Evolutionary conservation across 2,329 filamentous ascomycete species (phyloP).

Genomic region (Penicillium expansum): DNA sequence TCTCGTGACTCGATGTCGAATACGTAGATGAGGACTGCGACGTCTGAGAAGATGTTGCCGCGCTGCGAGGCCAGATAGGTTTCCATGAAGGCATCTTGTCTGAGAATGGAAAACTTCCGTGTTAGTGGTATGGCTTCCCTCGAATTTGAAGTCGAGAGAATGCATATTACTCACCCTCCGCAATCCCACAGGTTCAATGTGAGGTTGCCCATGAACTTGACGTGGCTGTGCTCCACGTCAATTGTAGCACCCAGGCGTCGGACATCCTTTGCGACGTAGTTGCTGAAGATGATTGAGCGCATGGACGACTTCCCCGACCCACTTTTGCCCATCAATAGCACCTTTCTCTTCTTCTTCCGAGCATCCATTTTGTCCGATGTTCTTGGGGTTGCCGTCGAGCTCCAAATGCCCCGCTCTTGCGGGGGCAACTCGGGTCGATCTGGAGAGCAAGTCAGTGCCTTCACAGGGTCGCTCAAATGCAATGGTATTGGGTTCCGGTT

Average conservation of each 20-base stretch:
- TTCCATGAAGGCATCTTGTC: constrained; percentile 97
- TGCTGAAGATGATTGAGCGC: constrained; percentile 98
- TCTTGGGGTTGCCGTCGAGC: constrained; percentile 15
- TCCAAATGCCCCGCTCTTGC: constrained; percentile 26
- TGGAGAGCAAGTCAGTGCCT: constrained; percentile 12
- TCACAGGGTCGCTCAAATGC: constrained; percentile 3
- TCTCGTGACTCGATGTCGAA: constrained; percentile 98
- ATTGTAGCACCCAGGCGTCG: constrained; percentile 90
- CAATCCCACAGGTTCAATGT: constrained; percentile 99
- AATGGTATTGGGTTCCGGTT: not conserved
- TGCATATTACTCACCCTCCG: constrained; percentile 63
- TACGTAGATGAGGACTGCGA: constrained; percentile 96
- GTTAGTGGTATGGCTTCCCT: not conserved
- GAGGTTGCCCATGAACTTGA: constrained; percentile 97
- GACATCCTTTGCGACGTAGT: constrained; percentile 96
- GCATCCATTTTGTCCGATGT: constrained; percentile 39
- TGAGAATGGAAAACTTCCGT: constrained; percentile 31
- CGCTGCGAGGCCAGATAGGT: constrained; percentile 96
- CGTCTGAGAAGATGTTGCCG: constrained; percentile 92
- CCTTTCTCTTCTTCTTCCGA: constrained; percentile 75
- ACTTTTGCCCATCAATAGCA: constrained; percentile 88
- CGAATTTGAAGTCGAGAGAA: not conserved
- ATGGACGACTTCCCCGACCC: constrained; percentile 98
- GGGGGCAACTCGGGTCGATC: constrained; percentile 18
- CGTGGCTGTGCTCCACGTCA: constrained; percentile 96